phyloP scores from a whole-genome alignment of 1,284 basidiomycete species.

The Irpex sp. region DNA sequence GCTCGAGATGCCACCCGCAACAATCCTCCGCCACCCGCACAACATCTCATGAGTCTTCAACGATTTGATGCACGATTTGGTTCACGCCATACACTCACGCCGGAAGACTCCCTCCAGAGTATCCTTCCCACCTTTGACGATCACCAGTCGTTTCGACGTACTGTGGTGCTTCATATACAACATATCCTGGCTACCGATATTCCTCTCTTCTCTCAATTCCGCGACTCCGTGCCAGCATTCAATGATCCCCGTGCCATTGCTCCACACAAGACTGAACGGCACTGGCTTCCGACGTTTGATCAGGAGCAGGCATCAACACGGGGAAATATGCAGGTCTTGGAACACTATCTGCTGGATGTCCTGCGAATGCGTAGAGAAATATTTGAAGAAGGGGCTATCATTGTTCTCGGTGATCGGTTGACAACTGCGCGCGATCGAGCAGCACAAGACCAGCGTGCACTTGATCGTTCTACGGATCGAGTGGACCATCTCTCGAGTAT shows the following conservation, averaged over 20 bases:
- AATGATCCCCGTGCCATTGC: not conserved
- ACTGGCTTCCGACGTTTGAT: slow-evolving; percentile 5
- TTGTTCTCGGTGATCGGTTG: slow-evolving; percentile 1
- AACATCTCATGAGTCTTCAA: not conserved
- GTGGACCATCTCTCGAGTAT: not conserved
- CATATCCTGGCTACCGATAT: no score
- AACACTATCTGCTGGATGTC: slow-evolving; percentile 1
- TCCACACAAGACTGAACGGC: not conserved
- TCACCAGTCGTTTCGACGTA: no score
- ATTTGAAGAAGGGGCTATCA: not conserved
- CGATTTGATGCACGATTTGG: no score
- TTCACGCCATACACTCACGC: no score
- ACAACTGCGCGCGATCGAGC: slow-evolving; percentile 4
- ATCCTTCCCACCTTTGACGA: no score
- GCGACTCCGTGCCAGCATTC: not conserved
- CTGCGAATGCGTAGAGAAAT: not conserved
- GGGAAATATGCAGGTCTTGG: slow-evolving; percentile 1
- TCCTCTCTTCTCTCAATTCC: no score
- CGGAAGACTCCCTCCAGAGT: no score
- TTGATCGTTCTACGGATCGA: not conserved
- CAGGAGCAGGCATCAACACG: slow-evolving; percentile 3
- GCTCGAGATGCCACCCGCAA: no score
- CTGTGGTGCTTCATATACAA: no score
- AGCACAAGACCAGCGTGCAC: slow-evolving; percentile 5
- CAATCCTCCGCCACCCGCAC: no score